These are phyloP conservation scores for Rhodotorula glutinis DNA, from an alignment of 1,284 basidiomycete species.

Conservation along the genomic window DNA sequence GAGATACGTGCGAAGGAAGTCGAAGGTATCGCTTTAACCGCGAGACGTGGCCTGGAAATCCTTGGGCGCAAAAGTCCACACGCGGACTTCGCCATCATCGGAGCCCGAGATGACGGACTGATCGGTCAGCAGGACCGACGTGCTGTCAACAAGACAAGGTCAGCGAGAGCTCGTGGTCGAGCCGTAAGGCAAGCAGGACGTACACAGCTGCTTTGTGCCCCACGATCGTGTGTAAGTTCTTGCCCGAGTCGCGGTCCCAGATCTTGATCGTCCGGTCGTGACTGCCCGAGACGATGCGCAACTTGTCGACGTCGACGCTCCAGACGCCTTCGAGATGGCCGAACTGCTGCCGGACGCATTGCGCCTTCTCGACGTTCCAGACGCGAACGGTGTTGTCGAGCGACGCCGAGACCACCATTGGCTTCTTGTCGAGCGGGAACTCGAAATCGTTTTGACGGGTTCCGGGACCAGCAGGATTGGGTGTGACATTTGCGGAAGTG, in stretches of 20 bases:
- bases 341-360: constrained; percentile 79
- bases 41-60: neutral
- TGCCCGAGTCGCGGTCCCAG: constrained; percentile 87
- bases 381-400: constrained; percentile 94
- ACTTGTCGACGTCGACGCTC: constrained; percentile 86
- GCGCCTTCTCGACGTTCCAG: constrained; percentile 90
- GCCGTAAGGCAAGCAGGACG: neutral
- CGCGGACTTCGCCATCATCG: constrained; percentile 74
- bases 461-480: neutral
- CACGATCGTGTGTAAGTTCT: constrained; percentile 83
- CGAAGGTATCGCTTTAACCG: too few relatives aligned
- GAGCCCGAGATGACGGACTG: constrained; percentile 94
- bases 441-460: constrained; percentile 19
- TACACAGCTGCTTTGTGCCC: constrained; percentile 78
- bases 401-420: constrained; percentile 82
- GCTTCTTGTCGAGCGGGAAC: constrained; percentile 49
- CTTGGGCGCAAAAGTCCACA: constrained; percentile 33
- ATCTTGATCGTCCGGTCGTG: constrained; percentile 93
- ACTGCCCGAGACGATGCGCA: constrained; percentile 84
- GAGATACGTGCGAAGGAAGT: too few relatives aligned
- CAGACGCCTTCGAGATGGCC: constrained; percentile 86
- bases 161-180: neutral
- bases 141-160: constrained; percentile 55
- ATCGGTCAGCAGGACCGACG: constrained; percentile 82
- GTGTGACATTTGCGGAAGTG: neutral